phyloP scores from a whole-genome alignment of 306 rosid species.

The Erythrophleum fordii region DNA sequence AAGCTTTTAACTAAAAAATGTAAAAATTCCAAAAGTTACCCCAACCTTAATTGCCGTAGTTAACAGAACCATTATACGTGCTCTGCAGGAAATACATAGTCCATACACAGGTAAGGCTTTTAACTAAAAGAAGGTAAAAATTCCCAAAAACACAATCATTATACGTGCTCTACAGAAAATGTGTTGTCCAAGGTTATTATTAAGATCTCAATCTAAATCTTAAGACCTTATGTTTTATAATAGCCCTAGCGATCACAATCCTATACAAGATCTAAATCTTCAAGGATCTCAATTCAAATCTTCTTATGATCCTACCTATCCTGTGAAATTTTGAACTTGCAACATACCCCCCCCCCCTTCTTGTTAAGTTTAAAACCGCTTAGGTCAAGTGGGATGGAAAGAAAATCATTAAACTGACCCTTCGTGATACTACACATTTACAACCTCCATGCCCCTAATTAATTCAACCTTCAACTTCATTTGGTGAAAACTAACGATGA shows the following conservation, averaged over 20 bases:
- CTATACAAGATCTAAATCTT: not conserved
- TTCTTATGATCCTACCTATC: not conserved
- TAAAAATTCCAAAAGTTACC: not conserved
- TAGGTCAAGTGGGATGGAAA: not conserved
- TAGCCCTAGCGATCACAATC: not conserved
- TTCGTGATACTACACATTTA: not conserved
- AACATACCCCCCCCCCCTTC: not conserved
- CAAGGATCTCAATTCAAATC: not conserved
- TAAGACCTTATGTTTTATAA: not conserved
- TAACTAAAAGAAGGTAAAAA: too few species aligned
- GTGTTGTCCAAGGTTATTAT: not conserved
- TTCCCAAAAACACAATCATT: not conserved
- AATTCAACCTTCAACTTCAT: not conserved
- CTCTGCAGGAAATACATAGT: not conserved
- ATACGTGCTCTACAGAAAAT: not conserved
- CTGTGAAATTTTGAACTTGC: not conserved
- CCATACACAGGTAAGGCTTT: not conserved
- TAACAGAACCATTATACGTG: too few species aligned
- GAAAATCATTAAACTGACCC: not conserved
- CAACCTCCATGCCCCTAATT: not conserved
- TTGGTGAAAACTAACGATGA: not conserved
- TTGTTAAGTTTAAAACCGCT: not conserved
- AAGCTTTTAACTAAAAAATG: conserved; percentile 1
- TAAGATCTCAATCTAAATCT: not conserved
- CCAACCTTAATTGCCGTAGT: not conserved